phyloP scores from a whole-genome alignment of 2,329 filamentous ascomycete species.

The Neoarthrinium moseri region DNA sequence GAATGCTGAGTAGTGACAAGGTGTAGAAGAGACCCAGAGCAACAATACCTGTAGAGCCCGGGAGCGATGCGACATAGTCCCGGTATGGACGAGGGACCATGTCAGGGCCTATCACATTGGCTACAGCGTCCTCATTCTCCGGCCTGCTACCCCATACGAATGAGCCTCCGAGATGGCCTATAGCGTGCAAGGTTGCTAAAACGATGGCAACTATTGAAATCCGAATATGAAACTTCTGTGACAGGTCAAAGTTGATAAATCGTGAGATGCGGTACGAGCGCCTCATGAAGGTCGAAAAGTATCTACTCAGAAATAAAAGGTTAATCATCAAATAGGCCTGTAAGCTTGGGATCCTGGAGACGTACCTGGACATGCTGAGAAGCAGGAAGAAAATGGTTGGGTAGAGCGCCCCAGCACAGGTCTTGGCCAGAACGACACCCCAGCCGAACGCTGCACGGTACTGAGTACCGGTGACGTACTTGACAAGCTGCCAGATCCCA shows the following conservation, averaged over 20 bases:
- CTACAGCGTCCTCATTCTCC: conserved; percentile 42
- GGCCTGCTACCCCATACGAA: conserved; percentile 49
- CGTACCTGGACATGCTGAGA: conserved; percentile 48
- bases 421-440: conserved; percentile 56
- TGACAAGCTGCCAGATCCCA: conserved; percentile 55
- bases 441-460: conserved; percentile 53
- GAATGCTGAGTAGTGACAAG: conserved; percentile 47
- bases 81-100: conserved; percentile 41
- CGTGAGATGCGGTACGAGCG: conserved; percentile 50
- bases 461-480: conserved; percentile 42
- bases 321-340: background rate
- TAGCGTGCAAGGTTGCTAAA: conserved; percentile 51
- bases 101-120: conserved; percentile 40
- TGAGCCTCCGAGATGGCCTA: conserved; percentile 52
- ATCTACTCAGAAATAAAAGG: conserved; percentile 28
- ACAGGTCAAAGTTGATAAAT: conserved; percentile 57
- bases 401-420: conserved; percentile 52
- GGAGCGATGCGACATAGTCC: conserved; percentile 43
- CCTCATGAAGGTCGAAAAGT: conserved; percentile 51
- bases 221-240: conserved; percentile 54
- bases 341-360: background rate
- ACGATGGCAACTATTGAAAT: conserved; percentile 49
- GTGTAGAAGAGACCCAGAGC: conserved; percentile 49
- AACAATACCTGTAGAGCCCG: conserved; percentile 50
- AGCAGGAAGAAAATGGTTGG: conserved; percentile 59